Evolutionary conservation across 2,329 filamentous ascomycete genomes (phyloP).

Genomic region (Basipetospora chlamydospora): DNA sequence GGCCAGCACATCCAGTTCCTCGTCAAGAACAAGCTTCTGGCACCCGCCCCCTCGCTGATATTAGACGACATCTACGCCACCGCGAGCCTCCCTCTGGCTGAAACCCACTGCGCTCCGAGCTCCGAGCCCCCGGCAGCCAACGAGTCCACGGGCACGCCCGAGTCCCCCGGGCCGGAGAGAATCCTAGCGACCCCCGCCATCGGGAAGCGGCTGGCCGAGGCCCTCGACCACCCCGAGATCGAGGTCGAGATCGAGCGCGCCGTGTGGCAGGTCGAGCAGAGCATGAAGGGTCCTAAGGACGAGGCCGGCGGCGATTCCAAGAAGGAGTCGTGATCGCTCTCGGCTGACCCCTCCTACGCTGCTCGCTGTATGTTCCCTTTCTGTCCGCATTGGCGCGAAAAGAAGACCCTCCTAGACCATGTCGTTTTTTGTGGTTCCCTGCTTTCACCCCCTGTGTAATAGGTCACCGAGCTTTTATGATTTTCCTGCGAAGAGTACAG

Average conservation of each 20-base stretch:
- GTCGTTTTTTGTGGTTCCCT: too few species aligned
- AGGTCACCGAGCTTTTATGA: too few species aligned
- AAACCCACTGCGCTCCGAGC: conserved; percentile 8
- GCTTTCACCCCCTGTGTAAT: too few species aligned
- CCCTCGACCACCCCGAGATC: conserved; percentile 53
- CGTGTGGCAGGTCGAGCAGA: conserved; percentile 54
- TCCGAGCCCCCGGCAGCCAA: conserved; percentile 11
- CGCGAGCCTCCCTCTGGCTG: conserved; percentile 6
- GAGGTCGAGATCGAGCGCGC: conserved; percentile 61
- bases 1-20: conserved; percentile 77
- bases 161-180: conserved; percentile 8
- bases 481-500: too few species aligned
- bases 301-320: background rate
- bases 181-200: conserved; percentile 10
- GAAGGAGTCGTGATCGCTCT: background rate
- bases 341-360: background rate
- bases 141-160: background rate
- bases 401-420: too few species aligned
- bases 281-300: conserved; percentile 25
- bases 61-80: conserved; percentile 59
- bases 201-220: conserved; percentile 23
- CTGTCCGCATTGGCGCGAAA: too few species aligned
- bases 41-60: conserved; percentile 46
- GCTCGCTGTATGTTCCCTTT: too few species aligned
- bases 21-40: conserved; percentile 56